Evolutionary conservation across 345 rosid genomes (phyloP), one percentile per base, ranked within the genome.

Genomic region (Gossypium turneri): DNA sequence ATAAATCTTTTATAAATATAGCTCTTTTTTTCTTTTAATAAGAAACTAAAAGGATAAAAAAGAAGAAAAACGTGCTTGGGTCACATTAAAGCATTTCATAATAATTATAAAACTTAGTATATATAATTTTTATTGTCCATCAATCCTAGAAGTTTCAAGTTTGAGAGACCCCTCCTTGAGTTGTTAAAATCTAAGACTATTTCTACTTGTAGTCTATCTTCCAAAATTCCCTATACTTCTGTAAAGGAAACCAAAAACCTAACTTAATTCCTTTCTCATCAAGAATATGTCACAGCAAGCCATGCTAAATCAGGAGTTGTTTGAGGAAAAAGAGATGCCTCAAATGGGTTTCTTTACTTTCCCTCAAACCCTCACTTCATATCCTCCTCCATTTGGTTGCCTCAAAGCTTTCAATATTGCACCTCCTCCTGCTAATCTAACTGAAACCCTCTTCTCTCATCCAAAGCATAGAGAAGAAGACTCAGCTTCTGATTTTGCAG

Each of bases 321-420:
- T 88, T 68, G 94, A 89, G 74, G 94, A 86, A 45, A 83, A 88
- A 62, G 88, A 77, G 74, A 80, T 77, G 75, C 69, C 80, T 57
- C 89, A 87, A 70, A 77, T 89, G 81, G 92, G 88, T 79, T 89
- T 87, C 81, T 83, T 89, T 79, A 67, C 85, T 76, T 88, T 87
- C 73, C 84, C 89, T 76, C 79, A 73, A 76, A 79, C 77, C 84
- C 16, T 84, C 74, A 62, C 27, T 52, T 50, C 55, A 65, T 82
- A 64, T 57, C 75, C 81, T 75, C 80, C 62, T 11, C 34, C 84
- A 38, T 67, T 85, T 51, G 75, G 72, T 70, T 76, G 79, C 80
- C 82, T 80, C 64, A 82, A 81, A 70, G 65, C 79, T 48, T 76
- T 70, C 47, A 24, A 53, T 60, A 44, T 72, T 9, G 82, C n/a